Evolutionary conservation across 2,329 filamentous ascomycete species (phyloP).

Genomic region (Neofusicoccum umdonicola): DNA sequence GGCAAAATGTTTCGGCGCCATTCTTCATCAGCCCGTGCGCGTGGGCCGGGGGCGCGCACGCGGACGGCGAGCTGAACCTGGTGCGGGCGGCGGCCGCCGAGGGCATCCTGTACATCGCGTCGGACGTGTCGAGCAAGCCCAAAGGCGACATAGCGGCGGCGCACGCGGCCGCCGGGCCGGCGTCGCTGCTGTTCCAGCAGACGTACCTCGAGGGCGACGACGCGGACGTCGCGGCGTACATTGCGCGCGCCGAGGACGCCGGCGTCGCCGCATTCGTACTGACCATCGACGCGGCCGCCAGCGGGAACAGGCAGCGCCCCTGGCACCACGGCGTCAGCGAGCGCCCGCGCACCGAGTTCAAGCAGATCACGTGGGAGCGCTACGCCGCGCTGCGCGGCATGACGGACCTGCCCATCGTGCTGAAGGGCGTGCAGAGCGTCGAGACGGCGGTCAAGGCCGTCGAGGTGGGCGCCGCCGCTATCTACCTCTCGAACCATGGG

Average conservation of each 20-base stretch:
- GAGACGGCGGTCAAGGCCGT: conserved; percentile 38
- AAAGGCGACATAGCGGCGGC: conserved; percentile 34
- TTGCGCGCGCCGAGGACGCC: conserved; percentile 29
- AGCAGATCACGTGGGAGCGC: conserved; percentile 32
- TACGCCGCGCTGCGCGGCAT: conserved; percentile 35
- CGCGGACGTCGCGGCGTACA: conserved; percentile 30
- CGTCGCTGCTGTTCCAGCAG: conserved; percentile 38
- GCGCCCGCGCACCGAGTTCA: conserved; percentile 25
- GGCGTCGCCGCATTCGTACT: conserved; percentile 41
- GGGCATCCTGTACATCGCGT: conserved; percentile 51
- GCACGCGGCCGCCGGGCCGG: conserved; percentile 25
- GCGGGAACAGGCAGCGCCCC: conserved; percentile 37
- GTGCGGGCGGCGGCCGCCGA: conserved; percentile 49
- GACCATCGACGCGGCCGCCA: conserved; percentile 40
- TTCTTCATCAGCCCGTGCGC: conserved; percentile 53
- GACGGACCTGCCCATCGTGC: conserved; percentile 37
- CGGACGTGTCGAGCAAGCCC: conserved; percentile 25
- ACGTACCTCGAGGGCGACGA: conserved; percentile 37
- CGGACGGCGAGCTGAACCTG: conserved; percentile 51
- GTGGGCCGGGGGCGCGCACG: conserved; percentile 43
- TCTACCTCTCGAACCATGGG: conserved; percentile 43
- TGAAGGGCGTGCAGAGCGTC: conserved; percentile 40
- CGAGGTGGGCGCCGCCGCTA: conserved; percentile 36
- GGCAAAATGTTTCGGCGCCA: conserved; percentile 53
- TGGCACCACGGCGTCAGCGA: conserved; percentile 31